These are phyloP conservation scores for Hyphopichia wangnamkhiaoensis DNA, from an alignment of 1,139 yeast species.

Conservation along the genomic window DNA sequence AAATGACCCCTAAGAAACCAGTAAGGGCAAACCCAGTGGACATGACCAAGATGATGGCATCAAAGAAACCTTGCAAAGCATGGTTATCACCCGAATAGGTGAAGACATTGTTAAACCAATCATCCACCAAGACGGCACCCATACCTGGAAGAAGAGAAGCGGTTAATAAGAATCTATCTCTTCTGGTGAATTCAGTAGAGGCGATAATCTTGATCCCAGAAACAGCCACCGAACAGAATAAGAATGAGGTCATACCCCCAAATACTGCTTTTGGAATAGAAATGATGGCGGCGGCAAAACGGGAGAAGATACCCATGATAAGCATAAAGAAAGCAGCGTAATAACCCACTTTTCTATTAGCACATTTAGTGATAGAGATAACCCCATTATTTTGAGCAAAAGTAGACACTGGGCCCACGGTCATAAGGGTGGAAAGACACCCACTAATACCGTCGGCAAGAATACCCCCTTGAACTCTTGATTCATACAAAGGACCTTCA, in stretches of 20 bases:
- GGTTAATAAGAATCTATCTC: constrained; percentile 84
- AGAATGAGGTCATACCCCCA: constrained; percentile 92
- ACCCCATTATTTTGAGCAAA: constrained; percentile 96
- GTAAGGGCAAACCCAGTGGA: constrained; percentile 87
- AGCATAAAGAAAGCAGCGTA: constrained; percentile 85
- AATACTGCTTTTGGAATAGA: constrained; percentile 82
- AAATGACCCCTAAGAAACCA: constrained; percentile 72
- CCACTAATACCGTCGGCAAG: constrained; percentile 81
- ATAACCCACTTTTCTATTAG: constrained; percentile 81
- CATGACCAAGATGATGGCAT: constrained; percentile 81
- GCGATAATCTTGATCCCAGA: constrained; percentile 84
- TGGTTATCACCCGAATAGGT: constrained; percentile 71
- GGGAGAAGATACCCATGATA: constrained; percentile 83
- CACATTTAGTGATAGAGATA: constrained; percentile 86
- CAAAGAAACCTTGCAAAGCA: constrained; percentile 66
- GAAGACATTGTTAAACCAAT: constrained; percentile 76
- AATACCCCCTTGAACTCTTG: constrained; percentile 89
- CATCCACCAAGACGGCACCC: constrained; percentile 73
- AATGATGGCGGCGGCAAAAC: constrained; percentile 86
- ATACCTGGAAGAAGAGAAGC: constrained; percentile 75
- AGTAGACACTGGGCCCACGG: constrained; percentile 81
- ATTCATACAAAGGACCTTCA: constrained; percentile 76
- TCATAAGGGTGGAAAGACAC: constrained; percentile 68
- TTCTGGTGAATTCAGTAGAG: constrained; percentile 73
- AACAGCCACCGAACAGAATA: constrained; percentile 85